Base-by-base conservation (phyloP, 78 protist species). In the Parvularia atlantis region DNA sequence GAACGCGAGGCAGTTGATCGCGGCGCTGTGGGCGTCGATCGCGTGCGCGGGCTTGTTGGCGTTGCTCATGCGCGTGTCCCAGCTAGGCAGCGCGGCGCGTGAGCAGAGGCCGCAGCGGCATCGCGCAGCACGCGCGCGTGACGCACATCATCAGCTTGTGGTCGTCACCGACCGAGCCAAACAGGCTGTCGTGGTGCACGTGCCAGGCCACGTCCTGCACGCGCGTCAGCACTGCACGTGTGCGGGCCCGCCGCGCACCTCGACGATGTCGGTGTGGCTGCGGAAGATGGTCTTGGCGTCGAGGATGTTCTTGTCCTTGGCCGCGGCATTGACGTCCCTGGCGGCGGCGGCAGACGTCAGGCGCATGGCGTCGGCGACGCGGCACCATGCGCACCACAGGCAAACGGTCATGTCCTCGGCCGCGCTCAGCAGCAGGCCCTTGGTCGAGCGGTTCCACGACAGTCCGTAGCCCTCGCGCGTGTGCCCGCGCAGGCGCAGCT, bases 401-500 rank as follows among this genome's bases (percentile, higher is more conserved):
- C 97, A 93, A 20, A 95, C 67, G 9, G 67, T 40, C 37, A 36
- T 53, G 71, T 95, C 97, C 66, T 95, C 94, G 2, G 94, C 65
- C 10, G 93, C 92, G 41, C 78, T 52, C 20, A 91, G 48, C 30
- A 95, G 79, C 24, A 37, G 26, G 53, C 92, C 96, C 39, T 69
- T 65, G 13, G 53, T 36, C 30, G 22, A 40, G 4, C 86, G 90
- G 76, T 57, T 78, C 98, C 98, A 95, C 11, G 83, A 48, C 14
- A 95, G 81, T 33, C 97, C 98, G 69, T 95, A 95, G n/a, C 98
- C 97, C 30, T 93, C 95, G 48, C 90, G 88, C n/a, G 59, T 26
- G 82, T 93, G 96, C 9, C 94, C 96, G 24, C 13, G 37, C 30
- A 90, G 77, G 11, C 65, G 67, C 50, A 94, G 57, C 17, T 85